Base-by-base conservation (phyloP, 257 asterid genomes). In the Eustoma russellianum region DNA sequence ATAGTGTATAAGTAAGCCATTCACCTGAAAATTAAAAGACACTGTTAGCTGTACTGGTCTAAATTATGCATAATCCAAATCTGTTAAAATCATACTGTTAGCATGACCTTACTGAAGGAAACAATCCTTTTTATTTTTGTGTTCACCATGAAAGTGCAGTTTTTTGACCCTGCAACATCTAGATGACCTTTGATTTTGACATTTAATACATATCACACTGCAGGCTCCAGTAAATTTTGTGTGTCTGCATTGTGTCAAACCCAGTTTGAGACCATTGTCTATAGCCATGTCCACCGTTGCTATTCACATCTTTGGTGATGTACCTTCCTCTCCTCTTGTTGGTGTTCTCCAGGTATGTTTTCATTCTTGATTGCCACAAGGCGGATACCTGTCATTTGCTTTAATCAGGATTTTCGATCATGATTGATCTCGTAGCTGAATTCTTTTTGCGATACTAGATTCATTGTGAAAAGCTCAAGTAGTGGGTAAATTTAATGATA, bases 161-260 rank as follows among this genome's bases (percentile, higher is more conserved):
- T 9, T 38, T 7, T 54, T 18, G 5, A 9, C 33, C 13, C 6
- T 17, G 28, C 11, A 35, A 52, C 47, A 18, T 24, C 28, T 10
- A 35, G 8, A 44, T 41, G 19, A 46, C 9, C 17, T 19, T 16
- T 64, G 13, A 7, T 41, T 5, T 24, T 54, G 19, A 49, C 28
- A 28, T 41, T 30, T 53, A 43, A 16, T 53, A 16, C 7, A 38
- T 11, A 16, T 54, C 46, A 18, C 50, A 46, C 40, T 75, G 70
- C 77, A 89, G 94, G 95, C 86, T 53, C 95, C 93, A 6, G 94
- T 89, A 53, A 89, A 86, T 68, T 89, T 74, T 62, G 84, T 89
- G n/a, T 83, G 96, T 62, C 76, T 89, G 46, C 97, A 86, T 53
- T 75, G 82, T 48, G 90, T 89, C 34, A 82, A 81, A 73, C 96